Conservation (phyloP, 192 early-diverging fungal genomes). For the Entomortierella beljakovae region DNA sequence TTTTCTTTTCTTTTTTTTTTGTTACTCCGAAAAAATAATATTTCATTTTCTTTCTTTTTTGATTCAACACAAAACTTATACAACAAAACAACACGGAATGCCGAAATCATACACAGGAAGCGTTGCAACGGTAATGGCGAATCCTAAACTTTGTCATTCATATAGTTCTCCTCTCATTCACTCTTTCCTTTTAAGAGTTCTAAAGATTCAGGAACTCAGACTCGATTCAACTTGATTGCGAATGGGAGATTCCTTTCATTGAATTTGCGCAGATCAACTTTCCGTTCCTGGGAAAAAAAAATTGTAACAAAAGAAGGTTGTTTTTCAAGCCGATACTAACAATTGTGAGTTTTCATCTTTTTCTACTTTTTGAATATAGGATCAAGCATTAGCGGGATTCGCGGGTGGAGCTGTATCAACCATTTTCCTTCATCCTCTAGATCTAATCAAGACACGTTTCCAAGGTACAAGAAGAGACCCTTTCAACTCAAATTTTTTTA, state of each 20-base stretch:
- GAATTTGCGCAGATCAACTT: background rate
- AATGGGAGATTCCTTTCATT: background rate
- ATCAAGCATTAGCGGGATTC: slow-evolving; percentile 93
- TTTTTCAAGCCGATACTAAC: no score
- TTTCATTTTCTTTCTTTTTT: background rate
- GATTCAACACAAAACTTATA: background rate
- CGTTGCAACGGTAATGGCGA: slow-evolving; percentile 48
- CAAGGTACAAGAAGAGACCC: no score
- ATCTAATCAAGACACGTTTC: slow-evolving; percentile 92
- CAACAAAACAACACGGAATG: slow-evolving; percentile 11
- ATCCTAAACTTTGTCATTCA: background rate
- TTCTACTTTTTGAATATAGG: slow-evolving; percentile 51
- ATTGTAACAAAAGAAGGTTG: no score
- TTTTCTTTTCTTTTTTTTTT: background rate
- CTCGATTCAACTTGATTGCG: no score
- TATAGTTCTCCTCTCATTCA: background rate
- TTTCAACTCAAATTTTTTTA: no score
- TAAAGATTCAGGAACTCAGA: slow-evolving; percentile 13
- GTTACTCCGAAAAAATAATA: background rate
- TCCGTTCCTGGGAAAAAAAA: background rate
- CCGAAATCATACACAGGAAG: slow-evolving; percentile 57
- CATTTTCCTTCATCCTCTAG: slow-evolving; percentile 88
- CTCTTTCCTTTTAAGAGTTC: no score
- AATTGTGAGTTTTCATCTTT: background rate
- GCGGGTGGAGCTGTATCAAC: slow-evolving; percentile 88